Conservation (phyloP, 129 eudicot genomes). For the Erigeron canadensis region DNA sequence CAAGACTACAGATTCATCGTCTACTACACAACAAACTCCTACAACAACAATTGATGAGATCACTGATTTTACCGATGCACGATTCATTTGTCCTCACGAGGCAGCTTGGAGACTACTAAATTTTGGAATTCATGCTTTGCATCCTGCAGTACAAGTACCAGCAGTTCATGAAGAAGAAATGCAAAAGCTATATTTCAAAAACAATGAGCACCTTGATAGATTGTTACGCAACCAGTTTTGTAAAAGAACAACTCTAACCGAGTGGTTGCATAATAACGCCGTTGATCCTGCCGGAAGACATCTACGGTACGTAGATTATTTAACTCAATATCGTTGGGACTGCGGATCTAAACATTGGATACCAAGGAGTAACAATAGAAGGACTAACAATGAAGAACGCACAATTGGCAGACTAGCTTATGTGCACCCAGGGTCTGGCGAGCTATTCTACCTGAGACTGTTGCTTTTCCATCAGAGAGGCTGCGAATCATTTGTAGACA, state of each 20-base stretch:
- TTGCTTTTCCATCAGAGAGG: slow-evolving; percentile 4
- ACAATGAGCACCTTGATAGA: background rate
- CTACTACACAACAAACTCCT: too few species aligned
- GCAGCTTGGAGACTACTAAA: slow-evolving; percentile 26
- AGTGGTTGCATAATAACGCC: slow-evolving; percentile 5
- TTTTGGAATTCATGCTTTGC: slow-evolving; percentile 16
- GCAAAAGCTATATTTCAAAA: background rate
- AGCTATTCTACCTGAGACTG: background rate
- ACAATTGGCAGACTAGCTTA: slow-evolving; percentile 11
- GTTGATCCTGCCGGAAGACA: background rate
- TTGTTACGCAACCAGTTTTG: background rate
- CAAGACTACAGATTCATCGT: too few species aligned
- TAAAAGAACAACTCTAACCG: slow-evolving; percentile 1
- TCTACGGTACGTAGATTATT: slow-evolving; percentile 6
- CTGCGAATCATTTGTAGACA: background rate
- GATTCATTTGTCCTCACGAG: slow-evolving; percentile 20
- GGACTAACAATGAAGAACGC: too few species aligned
- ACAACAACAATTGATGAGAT: slow-evolving; percentile 33
- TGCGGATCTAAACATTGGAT: background rate
- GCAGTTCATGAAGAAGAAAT: slow-evolving; percentile 15
- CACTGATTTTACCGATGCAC: background rate
- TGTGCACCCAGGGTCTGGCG: slow-evolving; percentile 10
- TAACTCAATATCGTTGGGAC: slow-evolving; percentile 1
- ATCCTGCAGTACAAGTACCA: background rate
- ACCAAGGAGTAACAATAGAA: background rate